Conservation (phyloP, 352 stramenopile species). For the Pythium monospermum region DNA sequence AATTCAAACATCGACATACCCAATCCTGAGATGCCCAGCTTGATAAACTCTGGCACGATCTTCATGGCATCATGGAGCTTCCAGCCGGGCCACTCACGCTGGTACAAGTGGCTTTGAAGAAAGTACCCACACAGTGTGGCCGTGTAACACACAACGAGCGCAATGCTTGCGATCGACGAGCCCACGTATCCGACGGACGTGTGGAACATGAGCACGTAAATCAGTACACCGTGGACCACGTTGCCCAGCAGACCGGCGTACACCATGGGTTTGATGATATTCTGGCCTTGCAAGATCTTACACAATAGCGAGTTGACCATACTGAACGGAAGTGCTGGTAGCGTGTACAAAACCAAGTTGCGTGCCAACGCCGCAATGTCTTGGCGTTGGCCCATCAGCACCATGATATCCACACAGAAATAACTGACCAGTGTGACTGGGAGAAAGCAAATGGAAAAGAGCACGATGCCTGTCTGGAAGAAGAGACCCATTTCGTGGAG, state of each 20-base stretch:
- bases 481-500: constrained; percentile 84
- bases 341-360: constrained; percentile 57
- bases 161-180: constrained; percentile 65
- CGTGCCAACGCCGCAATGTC: constrained; percentile 66
- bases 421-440: constrained; percentile 58
- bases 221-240: constrained; percentile 68
- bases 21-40: constrained; percentile 73
- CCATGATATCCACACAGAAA: constrained; percentile 73
- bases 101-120: constrained; percentile 52
- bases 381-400: constrained; percentile 58
- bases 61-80: constrained; percentile 49
- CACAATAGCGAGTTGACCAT: constrained; percentile 77
- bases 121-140: constrained; percentile 65
- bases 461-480: constrained; percentile 73
- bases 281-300: constrained; percentile 84
- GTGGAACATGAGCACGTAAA: constrained; percentile 87
- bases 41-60: constrained; percentile 70
- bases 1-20: constrained; percentile 87
- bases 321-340: constrained; percentile 79
- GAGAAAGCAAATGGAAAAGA: constrained; percentile 62
- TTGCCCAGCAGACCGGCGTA: constrained; percentile 70
- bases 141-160: constrained; percentile 51
- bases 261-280: constrained; percentile 82
- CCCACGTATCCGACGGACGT: constrained; percentile 68
- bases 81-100: constrained; percentile 77